Evolutionary conservation across 306 rosid genomes (phyloP).

Genomic region (Trichosanthes truncata): DNA sequence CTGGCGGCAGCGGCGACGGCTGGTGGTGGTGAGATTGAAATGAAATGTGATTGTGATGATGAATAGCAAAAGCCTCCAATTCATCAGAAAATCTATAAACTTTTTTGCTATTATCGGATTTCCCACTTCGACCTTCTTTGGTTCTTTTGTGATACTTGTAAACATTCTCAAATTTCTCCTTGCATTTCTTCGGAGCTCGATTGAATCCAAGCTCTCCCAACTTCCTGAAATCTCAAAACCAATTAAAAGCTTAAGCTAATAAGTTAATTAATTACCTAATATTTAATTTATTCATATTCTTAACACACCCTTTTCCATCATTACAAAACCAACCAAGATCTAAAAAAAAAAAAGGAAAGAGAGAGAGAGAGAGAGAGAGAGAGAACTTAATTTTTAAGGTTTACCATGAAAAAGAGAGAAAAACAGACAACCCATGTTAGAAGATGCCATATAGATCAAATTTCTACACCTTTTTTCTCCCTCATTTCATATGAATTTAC

Average conservation of each 20-base stretch:
- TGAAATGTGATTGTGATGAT: slow-evolving; percentile 10
- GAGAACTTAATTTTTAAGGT: not conserved
- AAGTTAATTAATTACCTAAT: not conserved
- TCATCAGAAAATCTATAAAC: slow-evolving; percentile 78
- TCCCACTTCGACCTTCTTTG: slow-evolving; percentile 75
- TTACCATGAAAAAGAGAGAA: not conserved
- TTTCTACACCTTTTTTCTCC: not conserved
- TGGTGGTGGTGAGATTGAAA: slow-evolving; percentile 19
- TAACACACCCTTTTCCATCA: not conserved
- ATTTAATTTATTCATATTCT: not conserved
- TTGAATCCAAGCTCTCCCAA: slow-evolving; percentile 77
- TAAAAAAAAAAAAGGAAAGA: not conserved
- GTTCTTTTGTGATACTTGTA: slow-evolving; percentile 93
- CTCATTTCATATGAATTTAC: not conserved
- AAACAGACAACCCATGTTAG: slow-evolving; percentile 12
- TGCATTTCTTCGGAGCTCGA: slow-evolving; percentile 86
- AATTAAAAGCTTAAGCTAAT: not conserved
- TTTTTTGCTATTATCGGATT: slow-evolving; percentile 56
- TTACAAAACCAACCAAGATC: not conserved
- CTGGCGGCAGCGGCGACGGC: not conserved
- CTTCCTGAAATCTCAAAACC: slow-evolving; percentile 40
- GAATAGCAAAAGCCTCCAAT: slow-evolving; percentile 52
- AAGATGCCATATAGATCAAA: slow-evolving; percentile 4
- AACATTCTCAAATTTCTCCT: slow-evolving; percentile 94
- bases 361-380: not conserved